phyloP scores from a whole-genome alignment of 306 rosid species.

The Quercus parvula region DNA sequence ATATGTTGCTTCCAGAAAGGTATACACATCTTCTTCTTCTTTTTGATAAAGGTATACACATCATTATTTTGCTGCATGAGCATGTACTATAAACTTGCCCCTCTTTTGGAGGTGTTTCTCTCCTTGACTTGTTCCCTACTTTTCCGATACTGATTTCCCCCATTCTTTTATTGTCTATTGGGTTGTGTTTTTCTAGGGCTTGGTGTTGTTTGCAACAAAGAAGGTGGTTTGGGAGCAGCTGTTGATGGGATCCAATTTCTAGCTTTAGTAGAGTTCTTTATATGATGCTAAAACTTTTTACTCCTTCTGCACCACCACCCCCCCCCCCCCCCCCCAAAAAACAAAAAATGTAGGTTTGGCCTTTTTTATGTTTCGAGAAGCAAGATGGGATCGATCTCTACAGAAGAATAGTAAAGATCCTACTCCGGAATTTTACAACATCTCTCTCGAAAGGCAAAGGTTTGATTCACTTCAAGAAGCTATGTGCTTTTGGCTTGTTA shows the following conservation, averaged over 20 bases:
- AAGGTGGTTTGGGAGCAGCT: slow-evolving; percentile 60
- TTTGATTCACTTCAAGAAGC: slow-evolving; percentile 29
- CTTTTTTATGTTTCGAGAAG: slow-evolving; percentile 97
- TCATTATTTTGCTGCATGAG: slow-evolving; percentile 34
- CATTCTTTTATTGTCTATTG: slow-evolving; percentile 21
- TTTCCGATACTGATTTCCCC: slow-evolving; percentile 14
- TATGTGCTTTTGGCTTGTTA: slow-evolving; percentile 8
- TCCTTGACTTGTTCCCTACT: slow-evolving; percentile 6
- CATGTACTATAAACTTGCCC: neutral
- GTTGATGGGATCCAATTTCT: slow-evolving; percentile 1
- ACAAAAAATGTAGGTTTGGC: slow-evolving; percentile 61
- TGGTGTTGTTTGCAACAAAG: slow-evolving; percentile 93
- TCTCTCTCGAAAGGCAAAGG: slow-evolving; percentile 98
- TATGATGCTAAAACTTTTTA: slow-evolving; percentile 8
- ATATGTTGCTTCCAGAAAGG: too few relatives aligned
- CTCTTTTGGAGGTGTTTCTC: neutral
- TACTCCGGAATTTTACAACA: slow-evolving; percentile 94
- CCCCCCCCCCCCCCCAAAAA: neutral
- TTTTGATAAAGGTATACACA: neutral
- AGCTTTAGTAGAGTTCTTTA: neutral
- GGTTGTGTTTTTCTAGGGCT: slow-evolving; percentile 66
- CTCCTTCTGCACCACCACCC: neutral
- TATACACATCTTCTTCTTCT: too few relatives aligned
- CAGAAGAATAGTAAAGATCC: slow-evolving; percentile 91
- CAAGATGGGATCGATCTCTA: slow-evolving; percentile 96